phyloP scores from a whole-genome alignment of 331 rosid genomes.

The Stylosanthes scabra region DNA sequence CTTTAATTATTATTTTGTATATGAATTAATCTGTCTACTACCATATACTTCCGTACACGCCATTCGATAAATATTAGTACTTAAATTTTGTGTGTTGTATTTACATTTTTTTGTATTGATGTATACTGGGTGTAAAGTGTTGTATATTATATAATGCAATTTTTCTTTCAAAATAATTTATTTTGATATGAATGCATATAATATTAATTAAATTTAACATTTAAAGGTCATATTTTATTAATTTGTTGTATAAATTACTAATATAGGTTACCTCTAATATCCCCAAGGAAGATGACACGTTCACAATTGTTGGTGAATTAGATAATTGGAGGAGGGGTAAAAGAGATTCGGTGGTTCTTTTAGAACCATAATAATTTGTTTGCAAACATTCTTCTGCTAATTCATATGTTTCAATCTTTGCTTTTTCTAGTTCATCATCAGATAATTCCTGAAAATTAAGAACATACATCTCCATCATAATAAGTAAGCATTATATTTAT shows the following conservation, averaged over 20 bases:
- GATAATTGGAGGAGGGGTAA: slow-evolving; percentile 49
- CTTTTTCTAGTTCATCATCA: slow-evolving; percentile 3
- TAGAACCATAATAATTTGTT: slow-evolving; percentile 45
- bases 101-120: no score
- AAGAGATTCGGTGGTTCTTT: slow-evolving; percentile 41
- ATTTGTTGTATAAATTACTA: background rate
- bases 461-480: background rate
- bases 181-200: no score
- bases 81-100: no score
- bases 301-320: slow-evolving; percentile 51
- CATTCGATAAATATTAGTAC: no score
- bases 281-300: slow-evolving; percentile 47
- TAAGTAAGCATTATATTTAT: background rate
- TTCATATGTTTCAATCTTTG: slow-evolving; percentile 34
- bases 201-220: no score
- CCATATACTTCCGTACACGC: no score
- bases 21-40: no score
- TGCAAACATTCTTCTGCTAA: slow-evolving; percentile 41
- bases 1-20: no score
- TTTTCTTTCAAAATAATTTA: no score
- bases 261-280: slow-evolving; percentile 33
- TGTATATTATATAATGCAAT: no score
- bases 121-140: no score
- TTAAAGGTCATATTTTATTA: no score
- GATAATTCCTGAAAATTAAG: slow-evolving; percentile 8